phyloP scores from a whole-genome alignment of 768 basidiomycete species.

The Podaxis sp. region DNA sequence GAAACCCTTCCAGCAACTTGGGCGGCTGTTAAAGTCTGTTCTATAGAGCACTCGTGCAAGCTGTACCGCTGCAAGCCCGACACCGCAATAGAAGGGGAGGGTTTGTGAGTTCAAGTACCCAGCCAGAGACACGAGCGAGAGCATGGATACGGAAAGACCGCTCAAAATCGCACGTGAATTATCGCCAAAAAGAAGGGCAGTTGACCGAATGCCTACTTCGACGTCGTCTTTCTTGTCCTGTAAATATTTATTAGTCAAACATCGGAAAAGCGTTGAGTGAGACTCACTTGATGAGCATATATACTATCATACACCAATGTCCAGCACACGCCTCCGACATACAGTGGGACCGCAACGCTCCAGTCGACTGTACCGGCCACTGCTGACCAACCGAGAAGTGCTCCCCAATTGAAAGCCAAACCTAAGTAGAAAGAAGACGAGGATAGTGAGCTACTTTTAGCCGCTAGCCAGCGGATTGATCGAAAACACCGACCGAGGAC shows the following conservation, averaged over 20 bases:
- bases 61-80: conserved; percentile 69
- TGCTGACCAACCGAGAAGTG: conserved; percentile 94
- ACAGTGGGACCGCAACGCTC: conserved; percentile 81
- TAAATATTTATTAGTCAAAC: background rate
- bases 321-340: conserved; percentile 88
- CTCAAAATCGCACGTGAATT: conserved; percentile 72
- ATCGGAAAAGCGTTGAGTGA: background rate
- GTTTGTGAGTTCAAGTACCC: conserved; percentile 79
- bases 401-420: conserved; percentile 96
- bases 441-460: background rate
- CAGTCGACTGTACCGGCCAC: conserved; percentile 79
- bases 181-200: conserved; percentile 85
- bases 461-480: too few species aligned
- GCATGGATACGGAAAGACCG: conserved; percentile 65
- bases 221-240: conserved; percentile 94
- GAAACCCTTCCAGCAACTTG: conserved; percentile 90
- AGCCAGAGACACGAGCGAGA: conserved; percentile 73
- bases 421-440: conserved; percentile 41
- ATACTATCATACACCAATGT: conserved; percentile 97
- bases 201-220: conserved; percentile 85
- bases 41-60: conserved; percentile 68
- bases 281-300: conserved; percentile 87
- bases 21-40: conserved; percentile 72
- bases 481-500: conserved; percentile 66
- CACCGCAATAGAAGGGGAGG: conserved; percentile 73